Percentiles rank a stretch among this genome's conserved stretches.
Evolutionary conservation across 768 basidiomycete species (phyloP).

Genomic region (Coprinopsis strossmayeri): DNA sequence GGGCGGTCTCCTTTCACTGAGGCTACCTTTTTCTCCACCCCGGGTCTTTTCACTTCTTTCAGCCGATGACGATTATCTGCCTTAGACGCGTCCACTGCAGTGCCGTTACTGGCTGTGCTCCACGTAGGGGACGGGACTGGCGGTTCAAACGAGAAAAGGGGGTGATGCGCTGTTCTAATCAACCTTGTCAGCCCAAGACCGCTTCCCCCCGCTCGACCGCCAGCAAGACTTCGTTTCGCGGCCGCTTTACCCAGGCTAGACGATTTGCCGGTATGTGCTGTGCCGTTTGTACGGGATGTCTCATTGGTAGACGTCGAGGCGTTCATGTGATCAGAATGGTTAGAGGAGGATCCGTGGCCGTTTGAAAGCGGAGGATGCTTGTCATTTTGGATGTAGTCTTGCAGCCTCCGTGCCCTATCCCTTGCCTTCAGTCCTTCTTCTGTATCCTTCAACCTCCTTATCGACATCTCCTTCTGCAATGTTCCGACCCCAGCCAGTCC

Average conservation of each 20-base stretch:
- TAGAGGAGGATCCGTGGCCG: slow-evolving; percentile 14
- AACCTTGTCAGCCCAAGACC: slow-evolving; percentile 26
- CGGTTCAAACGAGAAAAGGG: slow-evolving; percentile 63
- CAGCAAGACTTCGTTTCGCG: slow-evolving; percentile 28
- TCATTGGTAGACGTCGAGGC: slow-evolving; percentile 34
- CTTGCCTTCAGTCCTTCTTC: slow-evolving; percentile 24
- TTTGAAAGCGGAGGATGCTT: slow-evolving; percentile 7
- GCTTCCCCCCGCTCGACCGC: slow-evolving; percentile 17
- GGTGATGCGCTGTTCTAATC: slow-evolving; percentile 40
- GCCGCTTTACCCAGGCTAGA: slow-evolving; percentile 56
- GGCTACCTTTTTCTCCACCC: slow-evolving; percentile 16
- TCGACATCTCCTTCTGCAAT: slow-evolving; percentile 32
- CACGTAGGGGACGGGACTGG: slow-evolving; percentile 48
- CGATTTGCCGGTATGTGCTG: slow-evolving; percentile 31
- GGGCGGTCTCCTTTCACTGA: slow-evolving; percentile 13
- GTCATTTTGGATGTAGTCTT: slow-evolving; percentile 13
- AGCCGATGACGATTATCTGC: slow-evolving; percentile 23
- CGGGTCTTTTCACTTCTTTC: slow-evolving; percentile 23
- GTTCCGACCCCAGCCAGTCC: slow-evolving; percentile 41
- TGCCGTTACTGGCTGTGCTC: slow-evolving; percentile 26
- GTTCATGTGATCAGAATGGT: slow-evolving; percentile 32
- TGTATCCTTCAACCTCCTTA: slow-evolving; percentile 33
- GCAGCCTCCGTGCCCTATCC: slow-evolving; percentile 16
- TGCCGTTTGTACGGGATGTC: too few species aligned
- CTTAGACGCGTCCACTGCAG: slow-evolving; percentile 16